Base-by-base conservation (phyloP, 495 filamentous ascomycete genomes). In the Lasiosphaeris hirsuta region DNA sequence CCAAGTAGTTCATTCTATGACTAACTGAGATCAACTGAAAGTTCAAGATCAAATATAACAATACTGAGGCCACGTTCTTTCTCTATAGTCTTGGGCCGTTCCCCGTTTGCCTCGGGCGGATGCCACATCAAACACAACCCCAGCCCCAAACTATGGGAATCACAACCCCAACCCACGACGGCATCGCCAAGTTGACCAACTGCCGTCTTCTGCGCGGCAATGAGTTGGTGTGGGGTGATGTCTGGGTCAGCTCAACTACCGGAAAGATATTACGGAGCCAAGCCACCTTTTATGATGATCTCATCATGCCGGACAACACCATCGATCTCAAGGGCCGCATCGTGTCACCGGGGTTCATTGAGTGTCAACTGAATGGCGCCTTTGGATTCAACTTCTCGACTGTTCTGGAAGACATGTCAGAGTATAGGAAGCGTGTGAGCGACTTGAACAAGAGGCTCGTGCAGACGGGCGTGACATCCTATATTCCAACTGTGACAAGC, bases 331-430 rank as follows among this genome's bases (percentile, higher is more conserved):
- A 82, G n/a, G 87, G 88, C 45, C 85, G 86, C 58, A 90, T 94
- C 63, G 62, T 96, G 18, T 82, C 88, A 10, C 89, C 90, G 0
- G 90, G 90, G 11, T 80, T 94, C 61, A 90, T 95, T 63, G 90
- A 96, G 63, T 84, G 88, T 46, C 90, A 96, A 66, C 79, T 93
- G 44, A 96, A 96, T 63, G 90, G 90, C 41, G 89, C 86, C 6
- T 88, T 88, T 58, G 90, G 90, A 44, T 90, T 93, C 74, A 89
- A 94, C 73, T 93, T 93, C 69, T 92, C 89, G 0, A 75, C 79
- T 1, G 74, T 89, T 1, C 82, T 87, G 6, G 80, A 85, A n/a
- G 79, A 85, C 42, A 76, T 30, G 39, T 77, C 81, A 11, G 74
- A 78, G 45, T 95, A 93, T 67, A 77, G 80, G 45, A 84, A 87